Evolutionary conservation across 768 basidiomycete species (phyloP).

Genomic region (Hericium erinaceus): DNA sequence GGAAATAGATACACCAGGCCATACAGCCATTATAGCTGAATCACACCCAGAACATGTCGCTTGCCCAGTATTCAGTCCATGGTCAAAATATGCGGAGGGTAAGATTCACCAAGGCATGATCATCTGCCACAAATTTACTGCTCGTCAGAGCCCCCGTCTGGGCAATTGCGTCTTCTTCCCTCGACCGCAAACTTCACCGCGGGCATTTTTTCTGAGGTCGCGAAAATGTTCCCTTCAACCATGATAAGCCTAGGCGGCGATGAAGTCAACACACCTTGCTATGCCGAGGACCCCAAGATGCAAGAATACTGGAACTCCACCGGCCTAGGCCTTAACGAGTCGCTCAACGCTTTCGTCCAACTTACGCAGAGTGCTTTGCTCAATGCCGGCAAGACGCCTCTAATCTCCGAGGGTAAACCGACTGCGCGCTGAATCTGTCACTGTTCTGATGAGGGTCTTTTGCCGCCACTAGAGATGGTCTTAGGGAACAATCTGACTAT

Average conservation of each 20-base stretch:
- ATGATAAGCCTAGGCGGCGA: slow-evolving; percentile 61
- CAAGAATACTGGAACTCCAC: slow-evolving; percentile 41
- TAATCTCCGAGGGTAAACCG: slow-evolving; percentile 67
- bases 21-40: slow-evolving; percentile 54
- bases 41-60: slow-evolving; percentile 71
- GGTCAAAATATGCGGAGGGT: background rate
- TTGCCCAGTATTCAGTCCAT: slow-evolving; percentile 43
- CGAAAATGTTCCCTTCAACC: slow-evolving; percentile 22
- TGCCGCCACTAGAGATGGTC: slow-evolving; percentile 45
- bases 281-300: slow-evolving; percentile 50
- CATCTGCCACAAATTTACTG: background rate
- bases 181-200: slow-evolving; percentile 25
- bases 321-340: slow-evolving; percentile 50
- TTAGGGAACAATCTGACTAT: slow-evolving; percentile 39
- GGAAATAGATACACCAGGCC: slow-evolving; percentile 84
- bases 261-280: slow-evolving; percentile 65
- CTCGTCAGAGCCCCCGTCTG: slow-evolving; percentile 35
- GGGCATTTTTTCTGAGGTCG: slow-evolving; percentile 23
- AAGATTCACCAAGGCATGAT: background rate
- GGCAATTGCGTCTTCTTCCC: slow-evolving; percentile 35
- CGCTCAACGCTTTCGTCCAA: slow-evolving; percentile 52
- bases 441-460: background rate
- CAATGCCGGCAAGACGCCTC: slow-evolving; percentile 56
- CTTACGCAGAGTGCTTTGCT: slow-evolving; percentile 49
- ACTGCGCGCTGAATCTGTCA: background rate